Conservation (phyloP, 1,139 yeast genomes). For the Eremothecium gossypii region DNA sequence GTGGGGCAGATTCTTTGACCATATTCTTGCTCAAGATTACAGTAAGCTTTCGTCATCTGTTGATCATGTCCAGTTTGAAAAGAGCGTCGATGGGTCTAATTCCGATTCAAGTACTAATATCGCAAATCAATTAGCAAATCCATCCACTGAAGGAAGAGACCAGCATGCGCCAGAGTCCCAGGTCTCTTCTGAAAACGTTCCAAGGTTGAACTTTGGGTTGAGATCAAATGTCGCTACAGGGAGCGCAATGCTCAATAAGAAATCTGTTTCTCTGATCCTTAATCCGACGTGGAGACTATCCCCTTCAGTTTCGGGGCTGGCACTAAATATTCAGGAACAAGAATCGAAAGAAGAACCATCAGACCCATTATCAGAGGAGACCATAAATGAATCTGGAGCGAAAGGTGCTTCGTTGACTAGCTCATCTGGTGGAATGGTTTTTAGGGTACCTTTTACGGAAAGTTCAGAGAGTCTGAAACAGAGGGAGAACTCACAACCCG, state of each 20-base stretch:
- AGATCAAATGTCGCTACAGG: no score
- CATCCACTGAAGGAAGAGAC: no score
- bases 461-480: constrained; percentile 7
- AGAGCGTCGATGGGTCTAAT: constrained; percentile 5
- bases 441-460: constrained; percentile 61
- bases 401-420: constrained; percentile 15
- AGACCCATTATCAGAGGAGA: background rate
- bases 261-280: background rate
- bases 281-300: background rate
- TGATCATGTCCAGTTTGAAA: background rate
- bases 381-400: no score
- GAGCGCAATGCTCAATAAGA: no score
- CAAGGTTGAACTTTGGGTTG: no score
- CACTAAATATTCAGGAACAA: background rate
- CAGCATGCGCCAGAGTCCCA: no score
- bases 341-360: background rate
- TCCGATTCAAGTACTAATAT: constrained; percentile 2
- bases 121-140: background rate
- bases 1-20: constrained; percentile 67
- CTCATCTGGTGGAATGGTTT: constrained; percentile 32
- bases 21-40: constrained; percentile 52
- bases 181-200: no score
- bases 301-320: background rate
- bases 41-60: constrained; percentile 29
- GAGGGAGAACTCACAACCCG: constrained; percentile 3